These are phyloP conservation scores for Psilocybe tampanensis DNA, from an alignment of 768 basidiomycete species.

Conservation along the genomic window DNA sequence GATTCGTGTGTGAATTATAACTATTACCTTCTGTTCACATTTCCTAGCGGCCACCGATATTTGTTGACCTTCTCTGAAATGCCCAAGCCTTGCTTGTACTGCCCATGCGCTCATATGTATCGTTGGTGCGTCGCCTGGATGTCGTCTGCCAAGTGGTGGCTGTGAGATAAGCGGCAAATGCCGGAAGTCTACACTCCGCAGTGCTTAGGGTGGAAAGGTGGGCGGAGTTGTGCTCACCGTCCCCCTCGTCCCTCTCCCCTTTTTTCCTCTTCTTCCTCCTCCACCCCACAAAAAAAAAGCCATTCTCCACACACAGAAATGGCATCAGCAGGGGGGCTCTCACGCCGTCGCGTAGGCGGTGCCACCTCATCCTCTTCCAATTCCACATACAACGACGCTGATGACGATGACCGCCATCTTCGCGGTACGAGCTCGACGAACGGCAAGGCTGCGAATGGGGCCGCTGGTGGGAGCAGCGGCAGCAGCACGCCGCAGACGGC, in stretches of 20 bases:
- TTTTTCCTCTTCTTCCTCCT: background rate
- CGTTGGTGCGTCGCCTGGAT: no score
- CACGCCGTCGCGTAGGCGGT: slow-evolving; percentile 55
- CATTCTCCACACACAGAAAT: slow-evolving; percentile 26
- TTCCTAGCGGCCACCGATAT: no score
- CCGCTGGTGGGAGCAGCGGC: slow-evolving; percentile 1
- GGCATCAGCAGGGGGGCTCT: slow-evolving; percentile 52
- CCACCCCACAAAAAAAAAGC: slow-evolving; percentile 3
- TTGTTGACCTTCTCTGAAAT: no score
- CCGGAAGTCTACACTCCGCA: background rate
- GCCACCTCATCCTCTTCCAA: slow-evolving; percentile 33
- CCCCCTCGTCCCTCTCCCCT: no score
- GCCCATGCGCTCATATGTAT: no score
- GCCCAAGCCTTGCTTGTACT: no score
- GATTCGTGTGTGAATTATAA: no score
- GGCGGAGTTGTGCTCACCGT: background rate
- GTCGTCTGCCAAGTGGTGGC: no score
- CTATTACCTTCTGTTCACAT: no score
- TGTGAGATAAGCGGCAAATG: no score
- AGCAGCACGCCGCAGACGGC: slow-evolving; percentile 23
- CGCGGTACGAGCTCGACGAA: slow-evolving; percentile 13
- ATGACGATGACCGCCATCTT: slow-evolving; percentile 16
- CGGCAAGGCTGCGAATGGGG: slow-evolving; percentile 20
- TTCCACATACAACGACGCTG: slow-evolving; percentile 37
- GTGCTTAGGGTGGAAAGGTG: background rate